Percentiles rank a stretch among this genome's conserved stretches.
Evolutionary conservation across 805 yeast genomes (phyloP).

Genomic region (Kodamaea leandrae): DNA sequence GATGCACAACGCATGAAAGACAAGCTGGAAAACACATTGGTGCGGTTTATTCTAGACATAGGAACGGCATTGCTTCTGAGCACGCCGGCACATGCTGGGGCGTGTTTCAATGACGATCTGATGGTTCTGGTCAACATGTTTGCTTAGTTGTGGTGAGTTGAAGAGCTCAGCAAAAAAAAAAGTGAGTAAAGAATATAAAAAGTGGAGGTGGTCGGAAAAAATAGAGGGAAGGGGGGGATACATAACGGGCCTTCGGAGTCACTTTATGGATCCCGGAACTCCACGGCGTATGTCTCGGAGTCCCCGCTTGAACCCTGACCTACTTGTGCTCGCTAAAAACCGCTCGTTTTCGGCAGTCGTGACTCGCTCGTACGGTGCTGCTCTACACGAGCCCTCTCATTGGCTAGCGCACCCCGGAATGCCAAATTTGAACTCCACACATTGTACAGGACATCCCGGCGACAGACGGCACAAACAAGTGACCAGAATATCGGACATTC

Average conservation of each 20-base stretch:
- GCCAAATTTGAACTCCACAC: no score
- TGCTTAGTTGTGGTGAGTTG: conserved; percentile 4
- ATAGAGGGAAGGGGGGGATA: no score
- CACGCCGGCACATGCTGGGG: conserved; percentile 15
- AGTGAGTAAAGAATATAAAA: neutral
- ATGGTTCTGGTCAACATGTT: conserved; percentile 36
- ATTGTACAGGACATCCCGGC: no score
- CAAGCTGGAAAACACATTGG: conserved; percentile 22
- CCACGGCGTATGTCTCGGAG: neutral
- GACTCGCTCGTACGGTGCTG: no score
- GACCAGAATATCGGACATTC: no score
- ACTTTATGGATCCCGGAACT: neutral
- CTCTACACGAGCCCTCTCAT: conserved; percentile 1
- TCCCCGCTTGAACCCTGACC: neutral
- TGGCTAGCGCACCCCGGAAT: conserved; percentile 2
- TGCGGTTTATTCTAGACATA: conserved; percentile 2
- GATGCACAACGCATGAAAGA: conserved; percentile 39
- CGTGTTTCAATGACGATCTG: conserved; percentile 28
- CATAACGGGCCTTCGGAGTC: neutral
- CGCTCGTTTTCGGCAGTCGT: no score
- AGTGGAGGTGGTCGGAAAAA: conserved; percentile 3
- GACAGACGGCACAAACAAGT: no score
- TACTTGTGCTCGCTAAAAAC: no score
- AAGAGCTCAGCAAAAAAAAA: conserved; percentile 1
- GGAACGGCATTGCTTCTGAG: conserved; percentile 2